Conservation (phyloP, 768 basidiomycete genomes). For the Leccinum subgranulosum region DNA sequence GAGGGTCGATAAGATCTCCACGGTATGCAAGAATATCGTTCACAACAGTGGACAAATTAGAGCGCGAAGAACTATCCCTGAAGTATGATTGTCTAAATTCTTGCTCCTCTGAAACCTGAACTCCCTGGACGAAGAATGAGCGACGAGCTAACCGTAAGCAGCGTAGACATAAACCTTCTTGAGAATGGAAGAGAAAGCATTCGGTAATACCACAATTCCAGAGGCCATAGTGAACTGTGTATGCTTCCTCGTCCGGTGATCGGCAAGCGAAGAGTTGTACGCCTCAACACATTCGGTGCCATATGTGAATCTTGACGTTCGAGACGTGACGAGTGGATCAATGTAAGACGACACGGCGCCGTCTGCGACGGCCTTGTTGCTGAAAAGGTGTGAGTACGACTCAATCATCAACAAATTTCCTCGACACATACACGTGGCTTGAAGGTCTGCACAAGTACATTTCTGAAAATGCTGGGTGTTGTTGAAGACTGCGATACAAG, state of each 20-base stretch:
- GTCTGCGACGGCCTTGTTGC: background rate
- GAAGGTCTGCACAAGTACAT: background rate
- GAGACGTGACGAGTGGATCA: slow-evolving; percentile 43
- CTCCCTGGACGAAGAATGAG: slow-evolving; percentile 1
- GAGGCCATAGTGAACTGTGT: slow-evolving; percentile 19
- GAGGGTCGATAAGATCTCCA: slow-evolving; percentile 6
- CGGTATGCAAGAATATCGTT: slow-evolving; percentile 12
- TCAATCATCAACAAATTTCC: background rate
- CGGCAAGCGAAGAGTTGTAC: slow-evolving; percentile 29
- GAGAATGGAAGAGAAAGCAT: slow-evolving; percentile 38
- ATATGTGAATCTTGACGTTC: slow-evolving; percentile 42
- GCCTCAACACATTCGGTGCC: slow-evolving; percentile 28
- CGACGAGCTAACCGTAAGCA: background rate
- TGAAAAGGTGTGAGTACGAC: background rate
- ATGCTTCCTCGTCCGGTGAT: slow-evolving; percentile 34
- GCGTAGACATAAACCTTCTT: slow-evolving; percentile 16
- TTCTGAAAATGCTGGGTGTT: background rate
- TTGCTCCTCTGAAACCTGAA: slow-evolving; percentile 16
- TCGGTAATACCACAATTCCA: slow-evolving; percentile 31
- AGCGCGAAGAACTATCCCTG: background rate
- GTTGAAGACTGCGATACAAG: background rate
- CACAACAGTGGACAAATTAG: background rate
- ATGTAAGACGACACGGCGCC: slow-evolving; percentile 25
- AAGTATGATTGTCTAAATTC: slow-evolving; percentile 14
- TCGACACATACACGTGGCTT: background rate